Percentiles rank a stretch among this genome's conserved stretches.
Evolutionary conservation across 2,329 filamentous ascomycete genomes (phyloP).

Genomic region (Hymenoscyphus salicellus): DNA sequence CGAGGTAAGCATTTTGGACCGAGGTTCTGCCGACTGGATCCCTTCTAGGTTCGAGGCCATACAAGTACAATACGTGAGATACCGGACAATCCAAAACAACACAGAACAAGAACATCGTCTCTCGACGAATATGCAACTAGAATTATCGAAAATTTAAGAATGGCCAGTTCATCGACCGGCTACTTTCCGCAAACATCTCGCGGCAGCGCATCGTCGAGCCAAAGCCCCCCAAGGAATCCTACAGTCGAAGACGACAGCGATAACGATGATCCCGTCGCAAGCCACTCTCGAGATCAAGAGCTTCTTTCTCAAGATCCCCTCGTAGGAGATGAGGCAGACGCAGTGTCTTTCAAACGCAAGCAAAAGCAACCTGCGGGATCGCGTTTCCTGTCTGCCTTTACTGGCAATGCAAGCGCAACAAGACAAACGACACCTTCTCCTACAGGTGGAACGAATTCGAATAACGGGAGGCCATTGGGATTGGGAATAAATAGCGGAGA

Average conservation of each 20-base stretch:
- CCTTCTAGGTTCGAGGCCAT: slow-evolving; percentile 4
- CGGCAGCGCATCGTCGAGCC: slow-evolving; percentile 28
- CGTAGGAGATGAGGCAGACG: slow-evolving; percentile 47
- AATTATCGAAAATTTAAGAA: slow-evolving; percentile 26
- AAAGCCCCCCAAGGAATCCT: slow-evolving; percentile 22
- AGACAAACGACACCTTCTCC: slow-evolving; percentile 29
- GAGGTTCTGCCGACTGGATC: not conserved
- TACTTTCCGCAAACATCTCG: slow-evolving; percentile 24
- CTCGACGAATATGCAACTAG: slow-evolving; percentile 15
- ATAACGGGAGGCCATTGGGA: slow-evolving; percentile 16
- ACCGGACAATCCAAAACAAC: not conserved
- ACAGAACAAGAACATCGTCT: not conserved
- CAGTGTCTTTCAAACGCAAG: slow-evolving; percentile 70
- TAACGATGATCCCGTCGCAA: slow-evolving; percentile 35
- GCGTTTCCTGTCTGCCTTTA: slow-evolving; percentile 31
- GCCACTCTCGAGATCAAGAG: slow-evolving; percentile 32
- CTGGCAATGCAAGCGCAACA: slow-evolving; percentile 23
- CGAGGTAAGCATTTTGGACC: not conserved
- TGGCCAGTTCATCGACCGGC: slow-evolving; percentile 35
- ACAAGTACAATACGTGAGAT: not conserved
- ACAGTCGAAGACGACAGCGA: slow-evolving; percentile 43
- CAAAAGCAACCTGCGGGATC: slow-evolving; percentile 42
- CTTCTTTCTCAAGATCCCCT: slow-evolving; percentile 57
- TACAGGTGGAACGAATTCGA: slow-evolving; percentile 22
- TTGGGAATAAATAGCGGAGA: slow-evolving; percentile 18